Percentiles rank a stretch among this genome's conserved stretches.
These are phyloP conservation scores for Gaeumannomyces tritici DNA, from an alignment of 2,329 filamentous ascomycete species.

Conservation along the genomic window DNA sequence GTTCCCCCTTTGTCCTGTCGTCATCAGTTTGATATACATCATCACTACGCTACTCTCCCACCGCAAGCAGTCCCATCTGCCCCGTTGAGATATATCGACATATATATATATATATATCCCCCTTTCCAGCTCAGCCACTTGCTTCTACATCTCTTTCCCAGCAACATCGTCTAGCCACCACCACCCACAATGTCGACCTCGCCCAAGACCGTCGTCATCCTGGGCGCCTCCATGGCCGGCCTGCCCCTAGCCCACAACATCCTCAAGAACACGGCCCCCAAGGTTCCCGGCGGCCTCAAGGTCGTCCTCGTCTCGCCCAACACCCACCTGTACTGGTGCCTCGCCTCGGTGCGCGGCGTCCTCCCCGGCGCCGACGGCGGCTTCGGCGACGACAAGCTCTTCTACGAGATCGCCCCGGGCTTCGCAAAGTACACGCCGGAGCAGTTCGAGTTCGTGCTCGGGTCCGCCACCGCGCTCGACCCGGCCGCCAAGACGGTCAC, in stretches of 20 bases:
- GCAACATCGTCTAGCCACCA: not conserved
- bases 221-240: slow-evolving; percentile 38
- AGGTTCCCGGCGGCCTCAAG: slow-evolving; percentile 19
- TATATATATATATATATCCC: too few relatives aligned
- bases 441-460: slow-evolving; percentile 43
- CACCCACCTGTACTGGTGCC: slow-evolving; percentile 15
- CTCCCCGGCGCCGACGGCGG: slow-evolving; percentile 10
- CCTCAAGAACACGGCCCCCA: slow-evolving; percentile 31
- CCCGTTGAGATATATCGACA: too few relatives aligned
- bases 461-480: slow-evolving; percentile 34
- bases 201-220: slow-evolving; percentile 30
- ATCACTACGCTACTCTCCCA: too few relatives aligned
- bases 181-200: not conserved
- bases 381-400: slow-evolving; percentile 13
- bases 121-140: too few relatives aligned
- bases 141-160: not conserved
- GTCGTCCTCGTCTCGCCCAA: slow-evolving; percentile 17
- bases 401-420: slow-evolving; percentile 37
- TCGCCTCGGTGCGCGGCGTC: slow-evolving; percentile 15
- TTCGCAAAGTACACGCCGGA: slow-evolving; percentile 34
- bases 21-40: not conserved
- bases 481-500: slow-evolving; percentile 29
- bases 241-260: slow-evolving; percentile 40
- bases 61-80: too few relatives aligned
- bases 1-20: not conserved